Conservation (phyloP, 352 stramenopile species). For the Peronosclerospora sorghi region DNA sequence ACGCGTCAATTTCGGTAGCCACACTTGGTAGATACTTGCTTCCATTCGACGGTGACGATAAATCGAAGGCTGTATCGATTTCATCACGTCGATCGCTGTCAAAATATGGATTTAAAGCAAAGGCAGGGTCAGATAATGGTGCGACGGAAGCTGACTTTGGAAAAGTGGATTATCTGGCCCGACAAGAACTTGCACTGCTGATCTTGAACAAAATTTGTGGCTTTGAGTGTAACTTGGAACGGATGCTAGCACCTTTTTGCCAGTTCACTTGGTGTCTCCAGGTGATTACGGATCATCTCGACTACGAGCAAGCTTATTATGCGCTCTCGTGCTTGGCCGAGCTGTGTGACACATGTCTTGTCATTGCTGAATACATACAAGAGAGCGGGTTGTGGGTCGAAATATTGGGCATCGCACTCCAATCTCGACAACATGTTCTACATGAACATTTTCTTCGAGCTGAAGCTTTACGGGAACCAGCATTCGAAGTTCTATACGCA, state of each 20-base stretch:
- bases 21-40: slow-evolving; percentile 67
- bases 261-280: slow-evolving; percentile 73
- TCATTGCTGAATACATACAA: slow-evolving; percentile 65
- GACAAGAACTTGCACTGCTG: slow-evolving; percentile 62
- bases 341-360: slow-evolving; percentile 64
- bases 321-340: slow-evolving; percentile 66
- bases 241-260: slow-evolving; percentile 63
- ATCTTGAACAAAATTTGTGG: slow-evolving; percentile 78
- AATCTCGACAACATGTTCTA: slow-evolving; percentile 68
- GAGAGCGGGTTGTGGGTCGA: slow-evolving; percentile 68
- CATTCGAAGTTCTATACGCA: slow-evolving; percentile 75
- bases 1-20: slow-evolving; percentile 60
- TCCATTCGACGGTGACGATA: slow-evolving; percentile 48
- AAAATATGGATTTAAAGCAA: slow-evolving; percentile 59
- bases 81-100: slow-evolving; percentile 66
- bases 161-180: slow-evolving; percentile 62
- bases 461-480: slow-evolving; percentile 58
- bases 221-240: slow-evolving; percentile 57
- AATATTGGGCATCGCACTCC: slow-evolving; percentile 63
- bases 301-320: slow-evolving; percentile 72
- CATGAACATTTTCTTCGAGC: slow-evolving; percentile 73
- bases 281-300: slow-evolving; percentile 71
- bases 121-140: slow-evolving; percentile 18
- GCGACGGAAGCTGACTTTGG: slow-evolving; percentile 64
- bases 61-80: slow-evolving; percentile 51